Conservation (phyloP, 768 basidiomycete species). For the Leucocoprinus birnbaumii region DNA sequence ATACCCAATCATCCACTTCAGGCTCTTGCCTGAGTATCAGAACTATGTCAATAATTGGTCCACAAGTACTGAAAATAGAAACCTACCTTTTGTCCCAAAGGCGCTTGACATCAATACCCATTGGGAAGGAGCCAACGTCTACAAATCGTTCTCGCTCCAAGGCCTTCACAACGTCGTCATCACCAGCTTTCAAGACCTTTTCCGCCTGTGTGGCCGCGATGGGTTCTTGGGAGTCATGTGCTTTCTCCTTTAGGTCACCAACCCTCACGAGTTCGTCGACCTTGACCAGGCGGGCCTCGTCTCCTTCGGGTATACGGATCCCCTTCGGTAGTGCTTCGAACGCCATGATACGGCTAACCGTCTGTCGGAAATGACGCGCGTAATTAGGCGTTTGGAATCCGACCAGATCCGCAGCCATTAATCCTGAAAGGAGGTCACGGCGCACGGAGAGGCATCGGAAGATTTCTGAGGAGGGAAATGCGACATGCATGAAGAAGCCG, state of each 20-base stretch:
- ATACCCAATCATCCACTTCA: conserved; percentile 83
- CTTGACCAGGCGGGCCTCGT: conserved; percentile 18
- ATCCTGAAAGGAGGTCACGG: conserved; percentile 74
- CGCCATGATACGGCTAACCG: conserved; percentile 74
- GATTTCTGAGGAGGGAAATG: conserved; percentile 94
- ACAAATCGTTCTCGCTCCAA: conserved; percentile 59
- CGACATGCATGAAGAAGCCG: conserved; percentile 96
- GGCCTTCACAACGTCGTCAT: conserved; percentile 24
- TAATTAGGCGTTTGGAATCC: conserved; percentile 89
- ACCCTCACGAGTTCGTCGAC: conserved; percentile 13
- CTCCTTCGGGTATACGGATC: conserved; percentile 55
- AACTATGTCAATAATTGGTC: background rate
- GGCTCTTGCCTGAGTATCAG: conserved; percentile 51
- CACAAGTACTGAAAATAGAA: background rate
- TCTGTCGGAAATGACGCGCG: conserved; percentile 84
- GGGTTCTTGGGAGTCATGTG: background rate
- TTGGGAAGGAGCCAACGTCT: conserved; percentile 86
- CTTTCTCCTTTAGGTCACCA: conserved; percentile 14
- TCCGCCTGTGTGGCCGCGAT: background rate
- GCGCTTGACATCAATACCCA: conserved; percentile 80
- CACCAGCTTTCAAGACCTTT: conserved; percentile 8
- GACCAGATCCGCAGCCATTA: conserved; percentile 91
- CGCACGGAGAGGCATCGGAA: conserved; percentile 87
- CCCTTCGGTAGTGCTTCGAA: conserved; percentile 84
- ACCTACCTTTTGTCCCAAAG: conserved; percentile 63